Percentiles rank a stretch among this genome's conserved stretches.
phyloP scores from a whole-genome alignment of 768 basidiomycete genomes.

The Leucocoprinus leucothites region DNA sequence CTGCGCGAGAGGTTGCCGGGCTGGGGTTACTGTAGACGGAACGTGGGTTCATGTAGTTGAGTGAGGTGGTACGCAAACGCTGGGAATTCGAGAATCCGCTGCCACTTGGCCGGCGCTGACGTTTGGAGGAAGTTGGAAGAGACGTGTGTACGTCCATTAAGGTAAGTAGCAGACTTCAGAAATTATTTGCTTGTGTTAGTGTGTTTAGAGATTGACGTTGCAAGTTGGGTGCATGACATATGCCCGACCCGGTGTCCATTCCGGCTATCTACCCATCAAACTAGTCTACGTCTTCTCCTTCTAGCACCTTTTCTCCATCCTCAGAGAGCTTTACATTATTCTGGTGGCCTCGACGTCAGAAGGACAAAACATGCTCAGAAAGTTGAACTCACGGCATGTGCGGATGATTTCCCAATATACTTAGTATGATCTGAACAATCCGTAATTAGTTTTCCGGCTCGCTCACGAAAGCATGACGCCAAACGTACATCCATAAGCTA shows the following conservation, averaged over 20 bases:
- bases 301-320: constrained; percentile 70
- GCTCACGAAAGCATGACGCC: not conserved
- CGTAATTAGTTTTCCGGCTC: not conserved
- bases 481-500: constrained; percentile 77
- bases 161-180: constrained; percentile 1
- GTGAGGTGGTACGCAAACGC: constrained; percentile 25
- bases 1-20: constrained; percentile 18
- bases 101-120: not conserved
- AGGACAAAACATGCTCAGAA: not conserved
- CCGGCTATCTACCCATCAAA: not conserved
- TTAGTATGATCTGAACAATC: constrained; percentile 71
- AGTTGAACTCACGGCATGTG: constrained; percentile 31
- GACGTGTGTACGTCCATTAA: constrained; percentile 39
- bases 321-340: constrained; percentile 76
- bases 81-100: constrained; percentile 15
- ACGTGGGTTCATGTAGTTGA: constrained; percentile 20
- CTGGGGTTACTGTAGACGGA: constrained; percentile 26
- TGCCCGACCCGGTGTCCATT: not conserved
- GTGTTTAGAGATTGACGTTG: not conserved
- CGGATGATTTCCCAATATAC: constrained; percentile 70
- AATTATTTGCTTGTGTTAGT: not conserved
- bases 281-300: constrained; percentile 53
- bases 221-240: not conserved
- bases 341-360: constrained; percentile 29
- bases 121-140: constrained; percentile 29